Evolutionary conservation across 208 protist genomes (phyloP), one percentile per base, ranked within the genome.

Genomic region (Strigomonas galati): DNA sequence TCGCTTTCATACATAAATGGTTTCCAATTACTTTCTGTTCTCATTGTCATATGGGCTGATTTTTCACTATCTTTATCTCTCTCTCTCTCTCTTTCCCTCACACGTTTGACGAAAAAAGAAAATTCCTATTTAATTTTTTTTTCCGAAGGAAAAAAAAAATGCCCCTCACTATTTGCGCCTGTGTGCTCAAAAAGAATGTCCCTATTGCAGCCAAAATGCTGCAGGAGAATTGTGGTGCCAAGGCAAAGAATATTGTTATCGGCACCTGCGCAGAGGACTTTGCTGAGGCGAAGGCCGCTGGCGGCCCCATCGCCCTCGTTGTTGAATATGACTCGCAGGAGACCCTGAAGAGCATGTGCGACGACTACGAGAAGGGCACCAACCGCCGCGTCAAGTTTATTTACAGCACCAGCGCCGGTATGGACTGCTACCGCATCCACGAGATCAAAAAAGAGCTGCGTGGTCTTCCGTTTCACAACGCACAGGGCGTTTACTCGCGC

Each of bases 351-450:
- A 46, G 84, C 46, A 59, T 92, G 1, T 89, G 86, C 51, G 83
- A 92, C 54, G 83, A 90, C 81, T 63, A 44, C 24, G 57, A 65
- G n/a, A 67, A 23, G 30, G 30, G 67, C 12, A 24, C 63, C 60
- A 83, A n/a, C n/a, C n/a, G 86, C 3, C 86, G 86, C 31, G 83
- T 92, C 4, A 71, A 67, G 51, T 86, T 82, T 57, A 83, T 93
- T 40, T 88, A 95, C 78, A 91, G 83, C 49, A 27, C 91, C 2
- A 72, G 79, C 31, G 79, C 87, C 14, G 90, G 90, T 14, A 75
- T 92, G 37, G 87, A 95, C 61, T 69, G 75, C 14, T 91, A 87
- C 65, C 44, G 64, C 28, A n/a, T n/a, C n/a, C 7, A 49, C 1
- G 67, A 81, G 19, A 64, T 91, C 10, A 53, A 65, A 27, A 54